phyloP scores from a whole-genome alignment of 108 stramenopile genomes.

The Pseudonitzschia multiseries region DNA sequence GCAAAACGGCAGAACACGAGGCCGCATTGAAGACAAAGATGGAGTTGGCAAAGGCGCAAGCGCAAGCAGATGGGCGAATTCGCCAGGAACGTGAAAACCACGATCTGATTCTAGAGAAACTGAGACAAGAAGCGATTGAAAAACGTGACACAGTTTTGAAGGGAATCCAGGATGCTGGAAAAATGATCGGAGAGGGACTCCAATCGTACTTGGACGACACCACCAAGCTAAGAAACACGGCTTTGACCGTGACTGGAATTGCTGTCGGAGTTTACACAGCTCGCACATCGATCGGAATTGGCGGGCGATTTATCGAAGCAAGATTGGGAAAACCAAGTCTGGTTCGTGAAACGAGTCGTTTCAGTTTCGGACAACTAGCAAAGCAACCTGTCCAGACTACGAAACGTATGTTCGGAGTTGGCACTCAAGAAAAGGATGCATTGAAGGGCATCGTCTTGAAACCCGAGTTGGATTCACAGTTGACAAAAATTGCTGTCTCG shows the following conservation, averaged over 20 bases:
- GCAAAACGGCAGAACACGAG: conserved; percentile 97
- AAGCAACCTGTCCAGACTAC: conserved; percentile 51
- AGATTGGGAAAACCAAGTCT: conserved; percentile 96
- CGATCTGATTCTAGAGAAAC: conserved; percentile 91
- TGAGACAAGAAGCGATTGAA: conserved; percentile 84
- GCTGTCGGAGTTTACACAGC: conserved; percentile 94
- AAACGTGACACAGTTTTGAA: conserved; percentile 91
- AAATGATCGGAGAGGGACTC: conserved; percentile 86
- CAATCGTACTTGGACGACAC: conserved; percentile 82
- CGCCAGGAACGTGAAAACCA: conserved; percentile 95
- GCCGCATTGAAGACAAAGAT: conserved; percentile 89
- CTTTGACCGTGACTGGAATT: conserved; percentile 87
- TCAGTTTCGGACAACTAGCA: conserved; percentile 63
- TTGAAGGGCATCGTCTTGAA: conserved; percentile 95
- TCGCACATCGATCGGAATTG: conserved; percentile 86
- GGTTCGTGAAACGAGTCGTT: conserved; percentile 94
- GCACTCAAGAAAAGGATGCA: conserved; percentile 75
- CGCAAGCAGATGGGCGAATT: conserved; percentile 95
- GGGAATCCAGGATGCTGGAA: conserved; percentile 88
- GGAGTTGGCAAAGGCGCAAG: conserved; percentile 87
- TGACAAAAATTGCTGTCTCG: conserved; percentile 90
- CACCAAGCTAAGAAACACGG: conserved; percentile 91
- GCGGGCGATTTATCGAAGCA: conserved; percentile 92
- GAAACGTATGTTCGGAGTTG: conserved; percentile 69
- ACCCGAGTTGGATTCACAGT: conserved; percentile 75